phyloP scores from a whole-genome alignment of 2,329 filamentous ascomycete genomes.

The Magnaporthales sp. region DNA sequence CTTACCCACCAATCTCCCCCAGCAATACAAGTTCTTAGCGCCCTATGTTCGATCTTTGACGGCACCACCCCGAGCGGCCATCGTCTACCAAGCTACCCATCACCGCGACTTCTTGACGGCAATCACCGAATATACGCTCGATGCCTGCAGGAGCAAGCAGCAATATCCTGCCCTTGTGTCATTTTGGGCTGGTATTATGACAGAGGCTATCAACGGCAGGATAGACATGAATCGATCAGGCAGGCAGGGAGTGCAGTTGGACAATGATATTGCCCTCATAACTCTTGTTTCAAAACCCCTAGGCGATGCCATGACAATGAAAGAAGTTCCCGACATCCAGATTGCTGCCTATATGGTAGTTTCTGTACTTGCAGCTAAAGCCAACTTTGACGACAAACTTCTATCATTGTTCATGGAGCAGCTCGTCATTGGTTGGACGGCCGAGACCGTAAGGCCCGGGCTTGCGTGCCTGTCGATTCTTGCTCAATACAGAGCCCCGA shows the following conservation, averaged over 20 bases:
- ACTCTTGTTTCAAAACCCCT: constrained; percentile 59
- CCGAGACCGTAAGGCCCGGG: constrained; percentile 63
- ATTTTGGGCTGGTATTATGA: constrained; percentile 86
- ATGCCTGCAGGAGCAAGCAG: constrained; percentile 60
- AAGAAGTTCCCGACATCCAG: constrained; percentile 68
- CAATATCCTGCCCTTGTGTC: constrained; percentile 71
- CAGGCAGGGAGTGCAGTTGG: constrained; percentile 63
- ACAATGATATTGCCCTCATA: constrained; percentile 74
- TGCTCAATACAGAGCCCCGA: constrained; percentile 67
- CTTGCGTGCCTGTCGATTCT: constrained; percentile 75
- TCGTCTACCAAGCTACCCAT: constrained; percentile 77
- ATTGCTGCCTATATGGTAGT: constrained; percentile 89
- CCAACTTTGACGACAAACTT: constrained; percentile 66
- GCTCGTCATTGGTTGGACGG: constrained; percentile 67
- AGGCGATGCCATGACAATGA: constrained; percentile 68
- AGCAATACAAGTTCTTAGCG: constrained; percentile 72
- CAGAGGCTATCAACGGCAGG: constrained; percentile 77
- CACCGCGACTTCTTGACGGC: constrained; percentile 67
- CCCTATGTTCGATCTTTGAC: constrained; percentile 77
- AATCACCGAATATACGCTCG: constrained; percentile 71
- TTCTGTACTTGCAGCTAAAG: constrained; percentile 77
- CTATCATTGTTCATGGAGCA: constrained; percentile 88
- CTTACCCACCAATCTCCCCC: constrained; percentile 64
- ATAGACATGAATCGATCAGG: constrained; percentile 71
- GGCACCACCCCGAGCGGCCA: constrained; percentile 66